Conservation (phyloP, 257 asterid genomes). For the Solanum arcanum region DNA sequence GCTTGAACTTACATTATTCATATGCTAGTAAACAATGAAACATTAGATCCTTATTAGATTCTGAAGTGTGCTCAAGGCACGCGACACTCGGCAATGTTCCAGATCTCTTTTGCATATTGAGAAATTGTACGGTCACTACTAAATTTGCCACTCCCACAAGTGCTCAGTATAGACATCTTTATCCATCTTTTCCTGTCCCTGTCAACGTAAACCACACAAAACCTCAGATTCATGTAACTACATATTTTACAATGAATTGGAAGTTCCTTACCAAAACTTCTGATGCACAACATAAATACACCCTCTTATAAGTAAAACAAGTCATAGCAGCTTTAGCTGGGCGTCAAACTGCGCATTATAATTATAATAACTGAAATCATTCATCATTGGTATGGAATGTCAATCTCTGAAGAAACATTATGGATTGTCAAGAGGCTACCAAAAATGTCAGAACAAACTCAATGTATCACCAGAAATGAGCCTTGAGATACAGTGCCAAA, state of each 20-base stretch:
- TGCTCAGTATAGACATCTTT: conserved; percentile 91
- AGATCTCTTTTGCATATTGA: conserved; percentile 80
- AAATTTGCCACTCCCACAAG: conserved; percentile 92
- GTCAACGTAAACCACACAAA: conserved; percentile 8
- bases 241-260: neutral
- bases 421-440: neutral
- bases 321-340: neutral
- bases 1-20: neutral
- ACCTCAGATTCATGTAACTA: neutral
- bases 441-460: neutral
- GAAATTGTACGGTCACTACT: conserved; percentile 95
- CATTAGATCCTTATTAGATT: neutral
- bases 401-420: neutral
- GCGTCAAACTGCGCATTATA: neutral
- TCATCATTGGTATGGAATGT: neutral
- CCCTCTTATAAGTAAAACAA: neutral
- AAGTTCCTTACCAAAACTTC: neutral
- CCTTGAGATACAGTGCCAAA: neutral
- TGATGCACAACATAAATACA: neutral
- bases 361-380: neutral
- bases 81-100: conserved; percentile 61
- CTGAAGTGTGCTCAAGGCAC: conserved; percentile 21
- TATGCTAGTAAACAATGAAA: neutral
- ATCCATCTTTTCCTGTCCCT: conserved; percentile 95
- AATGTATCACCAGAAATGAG: neutral